Evolutionary conservation across 2,329 filamentous ascomycete genomes (phyloP), one percentile per base, ranked within the genome.

Genomic region (Sordariomycetes sp.): DNA sequence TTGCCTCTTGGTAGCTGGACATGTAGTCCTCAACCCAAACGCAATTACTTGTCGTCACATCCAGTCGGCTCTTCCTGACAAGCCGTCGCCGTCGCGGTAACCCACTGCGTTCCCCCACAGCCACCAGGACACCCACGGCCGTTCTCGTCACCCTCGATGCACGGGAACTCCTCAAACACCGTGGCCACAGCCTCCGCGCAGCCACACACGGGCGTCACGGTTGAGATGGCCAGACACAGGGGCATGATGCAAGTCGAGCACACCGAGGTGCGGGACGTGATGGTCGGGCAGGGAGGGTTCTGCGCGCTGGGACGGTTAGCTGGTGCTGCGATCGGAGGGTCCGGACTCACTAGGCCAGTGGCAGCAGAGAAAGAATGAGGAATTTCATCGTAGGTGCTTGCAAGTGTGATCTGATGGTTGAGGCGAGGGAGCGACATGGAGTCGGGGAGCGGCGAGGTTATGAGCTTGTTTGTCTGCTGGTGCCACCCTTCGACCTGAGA

Each of bases 211-310:
- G 50, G 51, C 15, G 45, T 53, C 14, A 59, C 33, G 5, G 55
- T 59, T 19, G 42, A 41, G 15, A 53, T 18, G 3, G 20, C 39
- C 24, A 59, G 34, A 31, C 58, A 61, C 34, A 46, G 32, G 9
- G 49, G 52, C 16, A 48, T 39, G 1, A 48, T 30, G 38, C 58
- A 61, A 1, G 53, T 57, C 10, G 50, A 47, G 44, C 58, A 61
- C n/a, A 48, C 36, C 8, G 49, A 46, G 4, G 39, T 27, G 6
- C 50, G 53, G 7, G 45, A 34, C 2, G 54, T 58, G 5, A 57
- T 49, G 8, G 56, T 58, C 15, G 57, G 57, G n/a, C 57, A 61
- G 8, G 23, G 24, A 6, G 11, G 39, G 17, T 23, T 26, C 12
- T 25, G 16, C 20, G 20, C 23, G n/a, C 21, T 25, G 19, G 11